Conservation (phyloP, 192 early-diverging fungal species). For the Gaertneriomyces semiglobifer region DNA sequence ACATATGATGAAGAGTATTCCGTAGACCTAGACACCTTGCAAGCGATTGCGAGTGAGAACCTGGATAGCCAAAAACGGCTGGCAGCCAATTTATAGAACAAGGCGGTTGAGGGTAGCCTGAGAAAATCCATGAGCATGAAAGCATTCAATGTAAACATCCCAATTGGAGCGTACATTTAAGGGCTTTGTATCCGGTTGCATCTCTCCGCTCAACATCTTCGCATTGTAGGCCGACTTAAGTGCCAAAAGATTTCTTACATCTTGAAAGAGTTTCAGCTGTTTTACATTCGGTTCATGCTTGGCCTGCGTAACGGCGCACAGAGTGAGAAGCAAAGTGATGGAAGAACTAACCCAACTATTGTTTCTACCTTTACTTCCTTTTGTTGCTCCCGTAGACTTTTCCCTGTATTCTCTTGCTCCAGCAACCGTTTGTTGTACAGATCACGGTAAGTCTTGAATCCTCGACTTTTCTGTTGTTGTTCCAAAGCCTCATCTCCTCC, state of each 20-base stretch:
- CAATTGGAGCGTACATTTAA: too few relatives aligned
- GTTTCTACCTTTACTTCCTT: constrained; percentile 49
- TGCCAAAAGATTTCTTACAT: constrained; percentile 38
- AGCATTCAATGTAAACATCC: too few relatives aligned
- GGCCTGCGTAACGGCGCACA: constrained; percentile 12
- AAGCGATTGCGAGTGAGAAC: constrained; percentile 9
- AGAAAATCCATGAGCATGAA: too few relatives aligned
- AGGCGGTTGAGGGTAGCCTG: too few relatives aligned
- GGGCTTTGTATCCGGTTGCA: too few relatives aligned
- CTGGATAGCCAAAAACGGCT: too few relatives aligned
- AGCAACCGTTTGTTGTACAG: constrained; percentile 51
- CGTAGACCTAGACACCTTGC: neutral
- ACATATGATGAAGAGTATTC: constrained; percentile 18
- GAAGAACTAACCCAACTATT: neutral
- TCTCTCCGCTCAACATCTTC: constrained; percentile 38
- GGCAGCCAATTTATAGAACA: too few relatives aligned
- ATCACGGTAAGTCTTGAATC: constrained; percentile 63
- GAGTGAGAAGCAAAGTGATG: neutral
- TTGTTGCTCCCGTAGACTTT: constrained; percentile 47
- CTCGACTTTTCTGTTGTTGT: constrained; percentile 46
- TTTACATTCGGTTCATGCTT: constrained; percentile 48
- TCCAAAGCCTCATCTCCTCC: constrained; percentile 58
- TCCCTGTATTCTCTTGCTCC: constrained; percentile 50
- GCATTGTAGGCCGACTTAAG: constrained; percentile 45
- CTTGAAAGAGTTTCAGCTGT: constrained; percentile 44